A percentile compares a stretch with the other conserved stretches of the same genome.
phyloP scores from a whole-genome alignment of 768 basidiomycete genomes.

The Mycena rebaudengoi region DNA sequence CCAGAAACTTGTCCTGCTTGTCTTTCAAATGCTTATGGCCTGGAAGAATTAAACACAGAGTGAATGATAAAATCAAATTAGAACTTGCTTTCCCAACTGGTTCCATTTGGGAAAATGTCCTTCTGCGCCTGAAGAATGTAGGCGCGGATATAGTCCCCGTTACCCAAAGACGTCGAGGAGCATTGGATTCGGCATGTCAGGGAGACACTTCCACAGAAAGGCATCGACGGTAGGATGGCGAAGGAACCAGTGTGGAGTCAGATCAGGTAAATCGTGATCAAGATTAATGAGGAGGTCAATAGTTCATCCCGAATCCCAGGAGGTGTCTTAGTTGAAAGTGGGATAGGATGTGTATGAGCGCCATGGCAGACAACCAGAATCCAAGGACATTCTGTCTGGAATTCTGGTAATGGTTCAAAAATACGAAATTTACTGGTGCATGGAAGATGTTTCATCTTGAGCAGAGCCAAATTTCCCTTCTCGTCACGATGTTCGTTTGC shows the following conservation, averaged over 20 bases:
- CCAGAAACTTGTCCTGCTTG: neutral
- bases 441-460: neutral
- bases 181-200: neutral
- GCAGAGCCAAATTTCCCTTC: neutral
- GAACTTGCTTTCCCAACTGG: conserved; percentile 10
- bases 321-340: conserved; percentile 28
- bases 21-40: neutral
- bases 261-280: conserved; percentile 13
- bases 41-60: neutral
- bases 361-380: conserved; percentile 23
- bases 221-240: conserved; percentile 7
- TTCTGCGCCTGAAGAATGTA: conserved; percentile 10
- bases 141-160: conserved; percentile 12
- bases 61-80: neutral
- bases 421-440: neutral
- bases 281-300: neutral
- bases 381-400: conserved; percentile 10
- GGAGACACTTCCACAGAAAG: neutral
- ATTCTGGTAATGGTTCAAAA: conserved; percentile 8
- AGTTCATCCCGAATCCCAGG: conserved; percentile 11
- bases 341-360: conserved; percentile 32
- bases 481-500: neutral
- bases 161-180: conserved; percentile 15
- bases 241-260: conserved; percentile 15
- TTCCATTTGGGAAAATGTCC: conserved; percentile 8